These are phyloP conservation scores for Pyrus hybrid DNA, from an alignment of 331 rosid species.

Conservation along the genomic window DNA sequence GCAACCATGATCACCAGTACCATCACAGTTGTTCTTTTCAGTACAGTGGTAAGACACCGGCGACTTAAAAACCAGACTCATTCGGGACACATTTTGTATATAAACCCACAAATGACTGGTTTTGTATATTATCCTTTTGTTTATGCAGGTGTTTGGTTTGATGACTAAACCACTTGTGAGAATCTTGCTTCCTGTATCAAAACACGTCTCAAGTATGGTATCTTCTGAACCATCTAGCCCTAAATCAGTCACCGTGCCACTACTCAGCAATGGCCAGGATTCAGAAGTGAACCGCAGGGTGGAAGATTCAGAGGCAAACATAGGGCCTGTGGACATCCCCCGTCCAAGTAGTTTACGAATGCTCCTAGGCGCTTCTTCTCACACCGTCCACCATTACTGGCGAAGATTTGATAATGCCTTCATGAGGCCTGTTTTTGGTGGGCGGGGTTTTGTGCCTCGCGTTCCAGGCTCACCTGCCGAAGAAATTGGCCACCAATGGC, in stretches of 20 bases:
- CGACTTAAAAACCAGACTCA: not conserved
- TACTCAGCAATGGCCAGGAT: constrained; percentile 41
- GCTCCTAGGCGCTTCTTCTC: constrained; percentile 51
- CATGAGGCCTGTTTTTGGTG: constrained; percentile 93
- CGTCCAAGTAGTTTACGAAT: constrained; percentile 44
- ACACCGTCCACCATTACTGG: constrained; percentile 83
- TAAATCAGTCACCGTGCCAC: constrained; percentile 56
- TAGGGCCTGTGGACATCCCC: constrained; percentile 11
- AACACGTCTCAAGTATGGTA: constrained; percentile 24
- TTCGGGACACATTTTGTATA: not conserved
- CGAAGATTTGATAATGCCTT: constrained; percentile 70
- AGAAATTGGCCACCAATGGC: constrained; percentile 39
- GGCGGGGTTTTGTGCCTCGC: constrained; percentile 82
- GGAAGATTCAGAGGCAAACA: constrained; percentile 24
- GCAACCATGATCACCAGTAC: constrained; percentile 97
- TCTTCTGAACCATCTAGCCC: constrained; percentile 65
- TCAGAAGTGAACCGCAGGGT: not conserved
- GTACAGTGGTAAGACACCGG: constrained; percentile 69
- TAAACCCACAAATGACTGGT: not conserved
- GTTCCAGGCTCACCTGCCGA: constrained; percentile 80
- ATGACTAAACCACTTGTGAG: constrained; percentile 90
- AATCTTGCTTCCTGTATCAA: constrained; percentile 63
- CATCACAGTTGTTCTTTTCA: constrained; percentile 87
- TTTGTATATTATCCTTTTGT: not conserved
- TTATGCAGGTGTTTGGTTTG: constrained; percentile 79